Evolutionary conservation across 257 asterid species (phyloP).

Genomic region (Cinchona pubescens): DNA sequence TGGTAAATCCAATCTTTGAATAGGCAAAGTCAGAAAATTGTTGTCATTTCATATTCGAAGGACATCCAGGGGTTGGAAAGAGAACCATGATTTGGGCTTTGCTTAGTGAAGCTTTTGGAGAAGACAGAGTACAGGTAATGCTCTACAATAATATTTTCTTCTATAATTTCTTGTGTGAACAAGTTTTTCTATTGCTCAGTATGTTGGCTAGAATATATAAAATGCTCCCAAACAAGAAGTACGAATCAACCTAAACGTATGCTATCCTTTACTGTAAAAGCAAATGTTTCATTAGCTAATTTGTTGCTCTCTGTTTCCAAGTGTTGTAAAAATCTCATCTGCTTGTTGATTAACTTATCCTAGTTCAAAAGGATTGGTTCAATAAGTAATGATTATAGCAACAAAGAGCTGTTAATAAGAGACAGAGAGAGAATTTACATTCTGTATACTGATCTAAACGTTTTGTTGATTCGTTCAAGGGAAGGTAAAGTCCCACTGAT

Average conservation of each 20-base stretch:
- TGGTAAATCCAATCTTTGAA: conserved; percentile 5
- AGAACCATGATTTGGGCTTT: conserved; percentile 80
- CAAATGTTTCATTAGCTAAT: not conserved
- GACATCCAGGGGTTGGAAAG: conserved; percentile 82
- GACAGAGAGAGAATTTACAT: too few species aligned
- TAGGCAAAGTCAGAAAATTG: conserved; percentile 27
- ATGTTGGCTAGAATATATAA: not conserved
- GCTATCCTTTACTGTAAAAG: too few species aligned
- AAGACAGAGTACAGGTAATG: conserved; percentile 56
- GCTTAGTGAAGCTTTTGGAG: conserved; percentile 59
- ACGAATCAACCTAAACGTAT: not conserved
- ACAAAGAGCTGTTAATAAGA: too few species aligned
- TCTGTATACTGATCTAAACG: too few species aligned
- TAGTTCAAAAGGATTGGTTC: not conserved
- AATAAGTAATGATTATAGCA: not conserved
- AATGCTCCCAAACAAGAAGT: not conserved
- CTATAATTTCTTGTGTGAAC: not conserved
- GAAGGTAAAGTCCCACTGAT: conserved; percentile 28
- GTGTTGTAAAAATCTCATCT: not conserved
- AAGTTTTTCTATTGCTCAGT: not conserved
- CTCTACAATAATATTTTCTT: not conserved
- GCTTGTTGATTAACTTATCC: not conserved
- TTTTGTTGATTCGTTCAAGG: conserved; percentile 23
- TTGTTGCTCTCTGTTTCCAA: not conserved
- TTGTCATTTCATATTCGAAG: conserved; percentile 69